Conservation (phyloP, 129 eudicot species). For the Pittosporum tobira region DNA sequence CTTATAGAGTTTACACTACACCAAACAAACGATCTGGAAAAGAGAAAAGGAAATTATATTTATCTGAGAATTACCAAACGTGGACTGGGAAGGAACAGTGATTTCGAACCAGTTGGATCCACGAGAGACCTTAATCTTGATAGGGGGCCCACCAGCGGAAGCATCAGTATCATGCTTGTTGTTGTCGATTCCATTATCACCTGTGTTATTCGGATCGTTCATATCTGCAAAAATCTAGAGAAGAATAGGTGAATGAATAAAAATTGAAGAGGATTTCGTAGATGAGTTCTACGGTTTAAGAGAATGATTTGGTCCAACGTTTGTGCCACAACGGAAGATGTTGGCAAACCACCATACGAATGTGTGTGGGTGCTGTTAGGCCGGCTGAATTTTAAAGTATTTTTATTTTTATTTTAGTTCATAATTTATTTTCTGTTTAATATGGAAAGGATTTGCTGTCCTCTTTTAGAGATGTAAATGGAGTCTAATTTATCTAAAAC, state of each 20-base stretch:
- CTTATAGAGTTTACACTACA: neutral
- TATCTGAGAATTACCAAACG: conserved; percentile 39
- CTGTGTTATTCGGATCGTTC: conserved; percentile 11
- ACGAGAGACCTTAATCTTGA: conserved; percentile 39
- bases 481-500: too few relatives aligned
- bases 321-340: too few relatives aligned
- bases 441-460: too few relatives aligned
- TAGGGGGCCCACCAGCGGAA: conserved; percentile 15
- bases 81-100: conserved; percentile 26
- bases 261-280: neutral
- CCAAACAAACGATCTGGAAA: too few relatives aligned
- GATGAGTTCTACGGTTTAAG: neutral
- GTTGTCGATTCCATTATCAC: conserved; percentile 2
- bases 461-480: too few relatives aligned
- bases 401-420: too few relatives aligned
- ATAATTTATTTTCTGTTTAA: too few relatives aligned
- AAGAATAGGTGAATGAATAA: neutral
- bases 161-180: neutral
- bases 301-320: neutral
- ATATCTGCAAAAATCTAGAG: conserved; percentile 7
- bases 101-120: conserved; percentile 37
- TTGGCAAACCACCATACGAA: too few relatives aligned
- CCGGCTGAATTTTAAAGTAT: too few relatives aligned
- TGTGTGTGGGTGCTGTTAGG: too few relatives aligned
- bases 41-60: neutral